Evolutionary conservation across 2,329 filamentous ascomycete species (phyloP).

Genomic region (Fusarium ambrosium): DNA sequence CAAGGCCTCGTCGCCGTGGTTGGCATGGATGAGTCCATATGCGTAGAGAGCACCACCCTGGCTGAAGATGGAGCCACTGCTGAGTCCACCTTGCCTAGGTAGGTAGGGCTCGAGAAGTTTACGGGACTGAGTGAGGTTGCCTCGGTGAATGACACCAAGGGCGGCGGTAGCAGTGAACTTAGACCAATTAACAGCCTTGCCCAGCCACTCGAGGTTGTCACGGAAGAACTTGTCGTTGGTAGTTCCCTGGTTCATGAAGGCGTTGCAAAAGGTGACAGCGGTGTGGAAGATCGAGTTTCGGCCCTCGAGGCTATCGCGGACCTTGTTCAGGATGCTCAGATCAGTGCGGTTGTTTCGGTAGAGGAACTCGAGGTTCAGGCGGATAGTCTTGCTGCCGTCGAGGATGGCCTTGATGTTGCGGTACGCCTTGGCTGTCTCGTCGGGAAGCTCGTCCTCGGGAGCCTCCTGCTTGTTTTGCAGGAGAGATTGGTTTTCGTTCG

Average conservation of each 20-base stretch:
- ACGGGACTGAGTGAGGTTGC: slow-evolving; percentile 92
- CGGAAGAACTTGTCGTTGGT: slow-evolving; percentile 99
- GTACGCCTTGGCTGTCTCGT: slow-evolving; percentile 69
- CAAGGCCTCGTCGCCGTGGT: slow-evolving; percentile 92
- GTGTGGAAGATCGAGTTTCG: slow-evolving; percentile 99
- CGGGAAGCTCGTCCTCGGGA: slow-evolving; percentile 66
- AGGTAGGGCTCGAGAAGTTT: slow-evolving; percentile 96
- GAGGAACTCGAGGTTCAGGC: slow-evolving; percentile 94
- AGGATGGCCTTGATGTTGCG: slow-evolving; percentile 77
- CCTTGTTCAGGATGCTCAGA: slow-evolving; percentile 92
- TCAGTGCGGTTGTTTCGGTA: slow-evolving; percentile 97
- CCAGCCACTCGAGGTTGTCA: slow-evolving; percentile 96
- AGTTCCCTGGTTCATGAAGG: slow-evolving; percentile 99
- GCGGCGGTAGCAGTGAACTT: slow-evolving; percentile 99
- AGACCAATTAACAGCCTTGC: slow-evolving; percentile 99
- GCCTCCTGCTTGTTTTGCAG: slow-evolving; percentile 65
- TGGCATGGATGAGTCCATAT: slow-evolving; percentile 95
- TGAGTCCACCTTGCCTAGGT: slow-evolving; percentile 80
- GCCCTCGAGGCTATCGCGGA: slow-evolving; percentile 94
- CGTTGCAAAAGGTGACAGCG: slow-evolving; percentile 96
- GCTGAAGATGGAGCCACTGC: slow-evolving; percentile 90
- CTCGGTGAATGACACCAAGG: slow-evolving; percentile 94
- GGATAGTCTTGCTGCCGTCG: slow-evolving; percentile 92
- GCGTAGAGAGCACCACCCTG: slow-evolving; percentile 97
- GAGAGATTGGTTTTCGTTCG: slow-evolving; percentile 63